These are phyloP conservation scores for Trametes sanguinea DNA, from an alignment of 768 basidiomycete species.

Conservation along the genomic window DNA sequence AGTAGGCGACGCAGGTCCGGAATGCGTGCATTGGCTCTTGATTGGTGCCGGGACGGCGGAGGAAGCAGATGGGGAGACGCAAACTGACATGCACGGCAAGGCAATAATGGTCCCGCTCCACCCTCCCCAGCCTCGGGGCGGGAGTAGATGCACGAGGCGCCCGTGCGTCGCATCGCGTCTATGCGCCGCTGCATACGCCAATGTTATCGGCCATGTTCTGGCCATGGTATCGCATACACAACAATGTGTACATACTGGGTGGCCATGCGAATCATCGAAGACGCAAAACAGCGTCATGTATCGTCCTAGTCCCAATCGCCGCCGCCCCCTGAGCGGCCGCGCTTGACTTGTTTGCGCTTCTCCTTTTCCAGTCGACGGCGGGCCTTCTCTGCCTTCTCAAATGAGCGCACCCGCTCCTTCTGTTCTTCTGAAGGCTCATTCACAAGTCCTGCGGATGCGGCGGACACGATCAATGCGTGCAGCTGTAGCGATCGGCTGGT, in stretches of 20 bases:
- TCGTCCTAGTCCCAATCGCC: slow-evolving; percentile 27
- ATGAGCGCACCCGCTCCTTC: slow-evolving; percentile 50
- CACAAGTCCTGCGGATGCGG: slow-evolving; percentile 49
- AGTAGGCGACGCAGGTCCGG: neutral
- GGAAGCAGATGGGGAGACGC: neutral
- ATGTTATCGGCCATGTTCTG: neutral
- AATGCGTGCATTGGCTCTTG: neutral
- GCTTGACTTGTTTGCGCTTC: slow-evolving; percentile 53
- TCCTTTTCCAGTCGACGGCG: slow-evolving; percentile 54
- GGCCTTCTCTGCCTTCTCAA: slow-evolving; percentile 49
- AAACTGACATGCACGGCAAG: neutral
- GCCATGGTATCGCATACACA: neutral
- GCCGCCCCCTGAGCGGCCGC: slow-evolving; percentile 26
- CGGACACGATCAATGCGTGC: slow-evolving; percentile 49
- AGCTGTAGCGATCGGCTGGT: slow-evolving; percentile 42
- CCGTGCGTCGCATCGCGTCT: neutral
- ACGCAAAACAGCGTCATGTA: neutral
- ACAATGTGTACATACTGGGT: neutral
- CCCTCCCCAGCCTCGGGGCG: neutral
- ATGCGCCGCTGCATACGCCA: neutral
- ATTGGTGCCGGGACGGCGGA: neutral
- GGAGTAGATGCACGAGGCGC: neutral
- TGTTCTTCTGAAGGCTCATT: slow-evolving; percentile 59
- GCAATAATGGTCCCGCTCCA: slow-evolving; percentile 10
- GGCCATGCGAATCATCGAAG: neutral